A percentile compares a stretch with the other conserved stretches of the same genome.
These are phyloP conservation scores for Bacterosira constricta DNA, from an alignment of 108 stramenopile species.

Conservation along the genomic window DNA sequence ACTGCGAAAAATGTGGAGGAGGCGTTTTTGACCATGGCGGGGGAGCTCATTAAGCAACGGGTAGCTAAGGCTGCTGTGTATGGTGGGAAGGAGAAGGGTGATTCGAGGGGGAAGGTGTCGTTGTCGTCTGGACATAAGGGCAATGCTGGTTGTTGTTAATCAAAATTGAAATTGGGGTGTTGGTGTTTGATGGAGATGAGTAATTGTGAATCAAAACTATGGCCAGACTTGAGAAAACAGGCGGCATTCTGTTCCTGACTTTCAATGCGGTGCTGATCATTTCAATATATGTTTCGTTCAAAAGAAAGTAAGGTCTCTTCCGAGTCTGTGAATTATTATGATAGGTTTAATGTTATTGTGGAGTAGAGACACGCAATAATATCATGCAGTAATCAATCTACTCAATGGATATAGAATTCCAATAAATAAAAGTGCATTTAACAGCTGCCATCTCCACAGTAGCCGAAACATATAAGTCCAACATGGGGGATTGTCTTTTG, in stretches of 20 bases:
- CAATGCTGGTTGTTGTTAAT: constrained; percentile 19
- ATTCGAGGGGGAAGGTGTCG: constrained; percentile 31
- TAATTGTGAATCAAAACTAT: neutral
- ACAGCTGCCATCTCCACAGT: constrained; percentile 68
- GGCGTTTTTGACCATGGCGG: constrained; percentile 98
- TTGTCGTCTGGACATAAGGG: constrained; percentile 70
- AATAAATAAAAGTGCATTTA: constrained; percentile 61
- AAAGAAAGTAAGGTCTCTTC: too few relatives aligned
- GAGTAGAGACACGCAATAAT: neutral
- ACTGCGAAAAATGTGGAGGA: constrained; percentile 97
- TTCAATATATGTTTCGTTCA: too few relatives aligned
- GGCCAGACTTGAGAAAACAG: neutral
- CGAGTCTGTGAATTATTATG: neutral
- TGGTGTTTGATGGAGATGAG: neutral
- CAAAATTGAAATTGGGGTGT: neutral
- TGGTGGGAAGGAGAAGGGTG: constrained; percentile 57
- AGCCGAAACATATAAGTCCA: constrained; percentile 55
- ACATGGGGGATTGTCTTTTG: constrained; percentile 50
- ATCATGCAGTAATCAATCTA: constrained; percentile 12
- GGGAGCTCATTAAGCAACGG: constrained; percentile 91
- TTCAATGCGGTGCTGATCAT: too few relatives aligned
- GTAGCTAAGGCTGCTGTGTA: constrained; percentile 54
- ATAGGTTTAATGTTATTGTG: neutral
- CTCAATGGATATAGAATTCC: constrained; percentile 36
- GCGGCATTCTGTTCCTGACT: too few relatives aligned